phyloP scores from a whole-genome alignment of 106 monocot species.

The Iris macrosiphon region DNA sequence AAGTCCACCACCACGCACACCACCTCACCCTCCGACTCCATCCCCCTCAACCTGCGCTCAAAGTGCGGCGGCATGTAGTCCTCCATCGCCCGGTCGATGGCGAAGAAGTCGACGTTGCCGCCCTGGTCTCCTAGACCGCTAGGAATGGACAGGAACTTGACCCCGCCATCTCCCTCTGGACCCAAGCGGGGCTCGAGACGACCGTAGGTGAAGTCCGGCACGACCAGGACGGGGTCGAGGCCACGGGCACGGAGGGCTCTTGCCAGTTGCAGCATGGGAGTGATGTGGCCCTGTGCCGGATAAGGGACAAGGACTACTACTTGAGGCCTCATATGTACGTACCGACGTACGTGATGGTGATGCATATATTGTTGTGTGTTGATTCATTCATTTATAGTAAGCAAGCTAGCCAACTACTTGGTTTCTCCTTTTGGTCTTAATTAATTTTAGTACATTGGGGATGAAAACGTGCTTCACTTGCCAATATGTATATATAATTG shows the following conservation, averaged over 20 bases:
- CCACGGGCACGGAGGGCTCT: slow-evolving; percentile 24
- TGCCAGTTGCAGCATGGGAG: slow-evolving; percentile 60
- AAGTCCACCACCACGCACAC: slow-evolving; percentile 55
- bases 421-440: too few relatives aligned
- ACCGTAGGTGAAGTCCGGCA: slow-evolving; percentile 52
- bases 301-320: slow-evolving; percentile 46
- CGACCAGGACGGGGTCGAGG: slow-evolving; percentile 30
- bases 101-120: slow-evolving; percentile 23
- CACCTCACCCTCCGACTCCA: neutral
- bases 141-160: slow-evolving; percentile 22
- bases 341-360: too few relatives aligned
- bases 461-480: too few relatives aligned
- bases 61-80: slow-evolving; percentile 34
- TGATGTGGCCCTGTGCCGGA: slow-evolving; percentile 73
- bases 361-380: too few relatives aligned
- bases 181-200: neutral
- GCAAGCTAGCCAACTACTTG: too few relatives aligned
- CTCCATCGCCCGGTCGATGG: slow-evolving; percentile 50
- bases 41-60: slow-evolving; percentile 16
- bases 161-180: neutral
- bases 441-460: too few relatives aligned
- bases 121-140: slow-evolving; percentile 17
- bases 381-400: too few relatives aligned
- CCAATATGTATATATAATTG: too few relatives aligned
- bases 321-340: too few relatives aligned